phyloP scores from a whole-genome alignment of 495 filamentous ascomycete species.

The Physcia stellaris region DNA sequence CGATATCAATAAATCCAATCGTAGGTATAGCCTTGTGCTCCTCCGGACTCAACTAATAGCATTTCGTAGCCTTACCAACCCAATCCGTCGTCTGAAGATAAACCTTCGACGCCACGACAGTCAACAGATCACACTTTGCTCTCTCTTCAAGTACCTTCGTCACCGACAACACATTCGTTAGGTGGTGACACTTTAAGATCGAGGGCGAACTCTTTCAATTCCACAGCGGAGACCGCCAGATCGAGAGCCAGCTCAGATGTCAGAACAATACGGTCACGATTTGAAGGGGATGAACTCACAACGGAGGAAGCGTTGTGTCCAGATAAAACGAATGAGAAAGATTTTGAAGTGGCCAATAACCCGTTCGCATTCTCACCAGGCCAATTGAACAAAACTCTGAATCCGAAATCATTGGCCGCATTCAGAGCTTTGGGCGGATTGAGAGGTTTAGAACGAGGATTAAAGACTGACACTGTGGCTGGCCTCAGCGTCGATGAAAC shows the following conservation, averaged over 20 bases:
- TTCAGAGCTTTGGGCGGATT: slow-evolving; percentile 58
- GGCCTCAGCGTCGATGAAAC: slow-evolving; percentile 57
- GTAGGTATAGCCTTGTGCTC: no score
- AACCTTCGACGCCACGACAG: slow-evolving; percentile 1
- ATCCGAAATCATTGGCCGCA: slow-evolving; percentile 60
- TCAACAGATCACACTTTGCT: slow-evolving; percentile 5
- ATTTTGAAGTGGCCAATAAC: slow-evolving; percentile 52
- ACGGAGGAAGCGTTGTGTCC: slow-evolving; percentile 47
- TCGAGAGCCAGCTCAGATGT: slow-evolving; percentile 31
- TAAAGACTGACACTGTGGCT: slow-evolving; percentile 48
- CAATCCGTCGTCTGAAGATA: slow-evolving; percentile 7
- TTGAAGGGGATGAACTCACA: slow-evolving; percentile 28
- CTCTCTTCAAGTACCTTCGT: slow-evolving; percentile 16
- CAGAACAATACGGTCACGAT: slow-evolving; percentile 16
- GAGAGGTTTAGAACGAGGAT: slow-evolving; percentile 49
- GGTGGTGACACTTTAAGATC: slow-evolving; percentile 37
- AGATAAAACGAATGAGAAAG: slow-evolving; percentile 47
- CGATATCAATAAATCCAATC: no score
- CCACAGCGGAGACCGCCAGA: slow-evolving; percentile 26
- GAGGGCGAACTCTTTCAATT: slow-evolving; percentile 33
- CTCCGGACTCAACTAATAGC: no score
- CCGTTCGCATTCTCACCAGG: slow-evolving; percentile 60
- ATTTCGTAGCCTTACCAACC: slow-evolving; percentile 8
- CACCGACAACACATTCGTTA: slow-evolving; percentile 28
- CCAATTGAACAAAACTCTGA: slow-evolving; percentile 58